Percentiles rank a stretch among this genome's conserved stretches.
Evolutionary conservation across 140 eudicot species (phyloP).

Genomic region (Ambrosia hybrid): DNA sequence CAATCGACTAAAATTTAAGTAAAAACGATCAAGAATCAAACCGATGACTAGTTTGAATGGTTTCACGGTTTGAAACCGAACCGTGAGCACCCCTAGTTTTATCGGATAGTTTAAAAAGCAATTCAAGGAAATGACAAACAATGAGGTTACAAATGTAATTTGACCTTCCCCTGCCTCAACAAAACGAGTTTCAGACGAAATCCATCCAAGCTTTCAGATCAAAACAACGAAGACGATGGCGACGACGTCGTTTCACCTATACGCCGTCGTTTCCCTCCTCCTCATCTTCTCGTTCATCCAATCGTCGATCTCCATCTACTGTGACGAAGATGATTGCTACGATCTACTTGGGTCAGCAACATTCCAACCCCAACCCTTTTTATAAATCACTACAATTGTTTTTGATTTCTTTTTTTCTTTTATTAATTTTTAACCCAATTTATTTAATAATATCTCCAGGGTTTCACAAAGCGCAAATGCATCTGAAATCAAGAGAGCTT

Average conservation of each 20-base stretch:
- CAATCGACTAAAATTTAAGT: too few relatives aligned
- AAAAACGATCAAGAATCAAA: too few relatives aligned
- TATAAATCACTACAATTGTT: neutral
- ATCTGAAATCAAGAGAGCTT: conserved; percentile 89
- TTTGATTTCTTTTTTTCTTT: too few relatives aligned
- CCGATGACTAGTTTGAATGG: too few relatives aligned
- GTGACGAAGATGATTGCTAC: conserved; percentile 97
- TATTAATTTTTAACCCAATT: neutral
- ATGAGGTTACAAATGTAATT: neutral
- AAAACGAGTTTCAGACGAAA: conserved; percentile 2
- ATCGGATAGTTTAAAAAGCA: neutral
- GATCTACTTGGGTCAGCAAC: conserved; percentile 79
- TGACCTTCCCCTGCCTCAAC: neutral
- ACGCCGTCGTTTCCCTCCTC: conserved; percentile 47
- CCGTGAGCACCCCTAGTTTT: too few relatives aligned
- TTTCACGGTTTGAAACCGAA: too few relatives aligned
- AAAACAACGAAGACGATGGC: conserved; percentile 58
- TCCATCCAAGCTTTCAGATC: conserved; percentile 26
- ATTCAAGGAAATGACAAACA: neutral
- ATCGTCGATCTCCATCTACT: conserved; percentile 76
- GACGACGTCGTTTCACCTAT: conserved; percentile 48
- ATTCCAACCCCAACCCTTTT: neutral
- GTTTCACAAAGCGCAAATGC: conserved; percentile 80
- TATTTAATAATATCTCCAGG: conserved; percentile 34
- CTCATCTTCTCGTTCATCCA: conserved; percentile 50